These are phyloP conservation scores for Ustilago nuda DNA, from an alignment of 1,284 basidiomycete species.

Conservation along the genomic window DNA sequence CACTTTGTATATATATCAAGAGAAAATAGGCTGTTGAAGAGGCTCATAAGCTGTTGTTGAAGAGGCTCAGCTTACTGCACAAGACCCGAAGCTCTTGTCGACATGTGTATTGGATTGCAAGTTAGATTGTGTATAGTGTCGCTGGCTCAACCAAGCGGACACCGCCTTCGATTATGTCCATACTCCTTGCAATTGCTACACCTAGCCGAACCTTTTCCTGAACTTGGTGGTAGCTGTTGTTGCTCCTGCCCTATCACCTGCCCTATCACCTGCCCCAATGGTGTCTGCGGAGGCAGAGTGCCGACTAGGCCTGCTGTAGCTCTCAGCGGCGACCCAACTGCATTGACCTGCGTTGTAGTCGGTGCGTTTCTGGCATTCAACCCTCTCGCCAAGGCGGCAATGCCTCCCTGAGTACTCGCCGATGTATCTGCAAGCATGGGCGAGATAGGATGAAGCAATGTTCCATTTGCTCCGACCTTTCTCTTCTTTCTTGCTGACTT, in stretches of 20 bases:
- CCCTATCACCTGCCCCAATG: slow-evolving; percentile 13
- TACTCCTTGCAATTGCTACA: slow-evolving; percentile 54
- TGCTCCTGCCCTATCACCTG: slow-evolving; percentile 4
- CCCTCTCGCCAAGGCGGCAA: slow-evolving; percentile 6
- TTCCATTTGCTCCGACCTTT: slow-evolving; percentile 22
- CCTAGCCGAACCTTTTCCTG: slow-evolving; percentile 38
- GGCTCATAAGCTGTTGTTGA: too few relatives aligned
- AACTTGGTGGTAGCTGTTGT: slow-evolving; percentile 24
- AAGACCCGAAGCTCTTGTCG: too few relatives aligned
- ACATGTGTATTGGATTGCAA: neutral
- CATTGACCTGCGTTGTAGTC: slow-evolving; percentile 8
- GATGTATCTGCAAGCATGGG: slow-evolving; percentile 10
- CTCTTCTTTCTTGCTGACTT: slow-evolving; percentile 22
- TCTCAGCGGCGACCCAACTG: slow-evolving; percentile 15
- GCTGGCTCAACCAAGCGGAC: slow-evolving; percentile 32
- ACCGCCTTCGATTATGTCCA: slow-evolving; percentile 43
- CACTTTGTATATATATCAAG: too few relatives aligned
- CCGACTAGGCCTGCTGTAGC: neutral
- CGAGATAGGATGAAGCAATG: neutral
- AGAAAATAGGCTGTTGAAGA: too few relatives aligned
- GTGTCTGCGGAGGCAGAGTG: slow-evolving; percentile 13
- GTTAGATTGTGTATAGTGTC: too few relatives aligned
- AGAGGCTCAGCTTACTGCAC: neutral
- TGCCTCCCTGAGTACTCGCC: neutral
- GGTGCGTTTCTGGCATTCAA: slow-evolving; percentile 13